These are phyloP conservation scores for Aspergillus hancockii DNA, from an alignment of 495 filamentous ascomycete genomes.

Conservation along the genomic window DNA sequence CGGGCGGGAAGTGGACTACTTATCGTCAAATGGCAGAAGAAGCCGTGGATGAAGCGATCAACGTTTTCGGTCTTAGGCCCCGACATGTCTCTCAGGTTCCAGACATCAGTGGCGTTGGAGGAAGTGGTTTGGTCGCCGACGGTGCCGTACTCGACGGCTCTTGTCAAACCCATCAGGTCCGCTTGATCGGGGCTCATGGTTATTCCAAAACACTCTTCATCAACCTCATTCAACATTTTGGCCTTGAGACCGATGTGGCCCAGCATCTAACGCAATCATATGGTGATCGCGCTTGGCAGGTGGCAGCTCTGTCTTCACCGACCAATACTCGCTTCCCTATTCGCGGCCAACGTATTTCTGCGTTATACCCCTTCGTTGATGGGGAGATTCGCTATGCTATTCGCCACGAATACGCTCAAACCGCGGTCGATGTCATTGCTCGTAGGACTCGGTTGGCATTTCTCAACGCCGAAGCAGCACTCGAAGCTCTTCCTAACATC, in stretches of 20 bases:
- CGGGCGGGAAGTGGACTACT: conserved; percentile 99
- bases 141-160: conserved; percentile 75
- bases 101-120: conserved; percentile 75
- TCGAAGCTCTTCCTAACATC: conserved; percentile 83
- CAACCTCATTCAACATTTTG: conserved; percentile 96
- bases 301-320: conserved; percentile 79
- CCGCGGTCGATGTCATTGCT: conserved; percentile 87
- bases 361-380: conserved; percentile 93
- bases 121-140: conserved; percentile 62
- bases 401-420: conserved; percentile 91
- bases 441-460: conserved; percentile 87
- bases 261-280: conserved; percentile 88
- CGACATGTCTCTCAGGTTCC: conserved; percentile 60
- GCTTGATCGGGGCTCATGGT: conserved; percentile 90
- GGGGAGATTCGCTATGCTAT: conserved; percentile 92
- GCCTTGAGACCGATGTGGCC: conserved; percentile 92
- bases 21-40: conserved; percentile 99
- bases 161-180: conserved; percentile 90
- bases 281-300: conserved; percentile 94
- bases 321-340: conserved; percentile 86
- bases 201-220: conserved; percentile 96
- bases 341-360: conserved; percentile 76
- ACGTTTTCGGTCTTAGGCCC: conserved; percentile 70
- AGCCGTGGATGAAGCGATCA: conserved; percentile 86
- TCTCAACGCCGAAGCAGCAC: conserved; percentile 90